Evolutionary conservation across 2,329 filamentous ascomycete species (phyloP).

Genomic region (Esteya vermicola): DNA sequence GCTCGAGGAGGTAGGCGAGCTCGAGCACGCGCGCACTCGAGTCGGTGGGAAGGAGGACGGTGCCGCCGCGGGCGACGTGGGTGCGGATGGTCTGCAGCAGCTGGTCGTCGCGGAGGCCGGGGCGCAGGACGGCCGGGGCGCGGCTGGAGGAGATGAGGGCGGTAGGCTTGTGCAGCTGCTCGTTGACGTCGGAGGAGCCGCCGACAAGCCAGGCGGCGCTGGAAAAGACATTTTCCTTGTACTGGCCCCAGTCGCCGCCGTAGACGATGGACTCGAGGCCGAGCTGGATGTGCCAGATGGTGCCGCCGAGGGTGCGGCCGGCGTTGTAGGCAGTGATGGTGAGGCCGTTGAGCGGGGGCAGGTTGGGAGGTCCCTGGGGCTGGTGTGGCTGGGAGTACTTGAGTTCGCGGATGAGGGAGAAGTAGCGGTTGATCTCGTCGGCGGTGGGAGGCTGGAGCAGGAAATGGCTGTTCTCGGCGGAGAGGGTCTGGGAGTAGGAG

Average conservation of each 20-base stretch:
- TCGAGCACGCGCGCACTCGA: constrained; percentile 91
- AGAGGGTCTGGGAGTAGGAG: constrained; percentile 35
- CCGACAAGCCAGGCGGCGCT: constrained; percentile 89
- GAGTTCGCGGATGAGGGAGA: constrained; percentile 75
- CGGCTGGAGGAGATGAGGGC: constrained; percentile 85
- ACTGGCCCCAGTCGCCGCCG: constrained; percentile 95
- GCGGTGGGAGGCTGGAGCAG: constrained; percentile 56
- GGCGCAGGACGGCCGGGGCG: constrained; percentile 52
- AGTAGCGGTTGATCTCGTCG: constrained; percentile 87
- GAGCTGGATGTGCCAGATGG: constrained; percentile 98
- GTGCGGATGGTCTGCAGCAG: constrained; percentile 69
- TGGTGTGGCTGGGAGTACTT: constrained; percentile 97
- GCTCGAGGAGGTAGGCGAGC: constrained; percentile 80
- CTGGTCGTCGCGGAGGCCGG: constrained; percentile 75
- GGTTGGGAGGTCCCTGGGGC: constrained; percentile 73
- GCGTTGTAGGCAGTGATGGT: constrained; percentile 96
- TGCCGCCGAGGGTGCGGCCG: constrained; percentile 88
- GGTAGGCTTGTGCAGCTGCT: constrained; percentile 84
- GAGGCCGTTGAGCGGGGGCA: constrained; percentile 75
- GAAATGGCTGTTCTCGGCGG: constrained; percentile 34
- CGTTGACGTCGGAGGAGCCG: constrained; percentile 65
- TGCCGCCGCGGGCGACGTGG: constrained; percentile 70
- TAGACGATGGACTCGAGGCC: constrained; percentile 95
- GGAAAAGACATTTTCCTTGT: constrained; percentile 85
- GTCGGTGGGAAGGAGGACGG: constrained; percentile 85